These are phyloP conservation scores for Oryza meyeriana DNA, from an alignment of 176 grass and related monocot genomes.

Conservation along the genomic window DNA sequence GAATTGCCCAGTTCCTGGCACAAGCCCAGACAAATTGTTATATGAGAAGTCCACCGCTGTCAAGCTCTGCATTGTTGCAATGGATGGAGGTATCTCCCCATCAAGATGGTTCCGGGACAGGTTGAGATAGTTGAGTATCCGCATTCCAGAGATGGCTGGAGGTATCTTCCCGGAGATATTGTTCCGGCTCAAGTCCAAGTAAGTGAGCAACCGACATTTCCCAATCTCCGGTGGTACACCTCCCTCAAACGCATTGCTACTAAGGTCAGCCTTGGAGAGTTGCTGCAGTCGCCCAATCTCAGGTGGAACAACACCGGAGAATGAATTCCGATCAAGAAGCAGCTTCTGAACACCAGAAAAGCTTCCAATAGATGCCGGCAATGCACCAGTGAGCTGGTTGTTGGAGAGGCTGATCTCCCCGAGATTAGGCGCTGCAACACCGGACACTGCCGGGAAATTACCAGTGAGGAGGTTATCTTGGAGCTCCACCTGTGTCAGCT, in stretches of 20 bases:
- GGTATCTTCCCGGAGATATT: slow-evolving; percentile 72
- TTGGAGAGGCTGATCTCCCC: slow-evolving; percentile 89
- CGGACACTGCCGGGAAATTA: slow-evolving; percentile 50
- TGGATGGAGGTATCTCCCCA: slow-evolving; percentile 70
- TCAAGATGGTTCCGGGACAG: slow-evolving; percentile 87
- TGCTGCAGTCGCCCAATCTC: slow-evolving; percentile 86
- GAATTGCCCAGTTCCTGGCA: slow-evolving; percentile 93
- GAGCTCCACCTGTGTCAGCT: slow-evolving; percentile 87
- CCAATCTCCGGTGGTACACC: slow-evolving; percentile 65
- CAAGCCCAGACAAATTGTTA: slow-evolving; percentile 68
- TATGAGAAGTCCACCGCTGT: slow-evolving; percentile 68
- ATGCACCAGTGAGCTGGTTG: slow-evolving; percentile 63
- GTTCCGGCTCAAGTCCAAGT: slow-evolving; percentile 81
- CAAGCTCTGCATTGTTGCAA: slow-evolving; percentile 91
- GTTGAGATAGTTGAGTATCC: slow-evolving; percentile 98
- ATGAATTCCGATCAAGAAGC: slow-evolving; percentile 76
- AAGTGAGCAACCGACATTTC: slow-evolving; percentile 83
- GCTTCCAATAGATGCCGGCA: slow-evolving; percentile 75
- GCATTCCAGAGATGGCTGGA: slow-evolving; percentile 70
- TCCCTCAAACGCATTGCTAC: slow-evolving; percentile 75
- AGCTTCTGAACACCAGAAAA: slow-evolving; percentile 93
- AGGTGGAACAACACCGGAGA: slow-evolving; percentile 56
- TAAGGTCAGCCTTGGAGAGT: slow-evolving; percentile 86
- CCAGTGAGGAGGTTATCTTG: slow-evolving; percentile 90
- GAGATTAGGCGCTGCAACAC: slow-evolving; percentile 46